These are phyloP conservation scores for Mycena amicta DNA, from an alignment of 768 basidiomycete genomes.

Conservation along the genomic window DNA sequence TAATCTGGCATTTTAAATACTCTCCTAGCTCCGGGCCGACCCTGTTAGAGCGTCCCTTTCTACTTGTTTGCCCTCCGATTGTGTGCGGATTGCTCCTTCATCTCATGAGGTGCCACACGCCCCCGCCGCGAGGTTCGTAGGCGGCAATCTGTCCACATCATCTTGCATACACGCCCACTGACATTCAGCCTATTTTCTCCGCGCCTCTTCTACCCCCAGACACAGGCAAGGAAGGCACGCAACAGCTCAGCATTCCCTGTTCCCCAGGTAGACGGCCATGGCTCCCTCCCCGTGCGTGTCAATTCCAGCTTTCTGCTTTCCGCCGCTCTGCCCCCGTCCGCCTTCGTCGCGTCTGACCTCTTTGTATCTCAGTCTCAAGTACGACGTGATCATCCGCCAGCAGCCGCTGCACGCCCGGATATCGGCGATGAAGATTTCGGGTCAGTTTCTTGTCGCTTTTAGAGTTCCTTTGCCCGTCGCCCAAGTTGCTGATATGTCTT, in stretches of 20 bases:
- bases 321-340: background rate
- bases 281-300: background rate
- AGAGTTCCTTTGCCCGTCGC: background rate
- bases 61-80: background rate
- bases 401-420: conserved; percentile 23
- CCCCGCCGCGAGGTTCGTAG: background rate
- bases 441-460: conserved; percentile 1
- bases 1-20: background rate
- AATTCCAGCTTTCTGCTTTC: background rate
- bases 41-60: background rate
- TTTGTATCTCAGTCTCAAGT: conserved; percentile 5
- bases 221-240: background rate
- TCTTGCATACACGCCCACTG: background rate
- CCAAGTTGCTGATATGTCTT: background rate
- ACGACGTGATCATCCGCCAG: conserved; percentile 19
- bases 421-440: conserved; percentile 25
- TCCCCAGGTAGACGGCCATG: background rate
- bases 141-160: background rate
- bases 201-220: background rate
- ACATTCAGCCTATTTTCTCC: background rate
- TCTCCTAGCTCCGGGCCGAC: background rate
- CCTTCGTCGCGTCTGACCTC: background rate
- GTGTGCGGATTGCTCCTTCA: background rate
- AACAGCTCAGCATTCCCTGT: background rate
- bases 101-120: background rate